Conservation (phyloP, 1,284 basidiomycete species). For the Tilletia indica region DNA sequence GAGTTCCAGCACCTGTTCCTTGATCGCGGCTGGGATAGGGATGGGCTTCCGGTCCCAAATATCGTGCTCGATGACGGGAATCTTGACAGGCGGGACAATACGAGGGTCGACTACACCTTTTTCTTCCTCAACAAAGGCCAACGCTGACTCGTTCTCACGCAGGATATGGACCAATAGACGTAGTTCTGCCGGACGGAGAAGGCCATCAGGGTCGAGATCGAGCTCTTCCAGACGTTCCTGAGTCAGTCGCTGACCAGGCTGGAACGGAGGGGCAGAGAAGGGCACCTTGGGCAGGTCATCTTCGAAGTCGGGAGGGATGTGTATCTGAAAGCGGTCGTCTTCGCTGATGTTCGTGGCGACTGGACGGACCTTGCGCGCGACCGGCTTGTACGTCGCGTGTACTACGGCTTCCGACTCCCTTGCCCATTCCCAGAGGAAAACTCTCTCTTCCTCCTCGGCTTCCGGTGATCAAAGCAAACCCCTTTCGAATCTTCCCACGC, state of each 20-base stretch:
- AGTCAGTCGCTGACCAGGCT: background rate
- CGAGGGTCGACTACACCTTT: too few relatives aligned
- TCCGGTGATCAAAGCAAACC: too few relatives aligned
- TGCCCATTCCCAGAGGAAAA: too few relatives aligned
- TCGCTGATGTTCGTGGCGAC: background rate
- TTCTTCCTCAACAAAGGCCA: too few relatives aligned
- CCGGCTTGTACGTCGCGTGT: background rate
- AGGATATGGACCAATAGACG: background rate
- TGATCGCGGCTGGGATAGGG: too few relatives aligned
- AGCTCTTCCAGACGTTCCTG: background rate
- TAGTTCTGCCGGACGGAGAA: background rate
- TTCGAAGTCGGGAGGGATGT: background rate
- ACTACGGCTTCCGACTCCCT: background rate
- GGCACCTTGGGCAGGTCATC: background rate
- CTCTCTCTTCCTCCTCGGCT: background rate
- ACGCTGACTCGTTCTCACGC: too few relatives aligned
- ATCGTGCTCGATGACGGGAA: too few relatives aligned
- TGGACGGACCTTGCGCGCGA: background rate
- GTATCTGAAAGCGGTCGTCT: background rate
- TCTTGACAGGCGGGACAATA: too few relatives aligned
- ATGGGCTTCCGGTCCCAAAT: too few relatives aligned
- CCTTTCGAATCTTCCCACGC: background rate
- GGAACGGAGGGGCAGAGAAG: background rate
- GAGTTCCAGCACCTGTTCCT: too few relatives aligned
- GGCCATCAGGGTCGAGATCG: background rate